These are phyloP conservation scores for Candida xyloterini DNA, from an alignment of 805 yeast species.

Conservation along the genomic window DNA sequence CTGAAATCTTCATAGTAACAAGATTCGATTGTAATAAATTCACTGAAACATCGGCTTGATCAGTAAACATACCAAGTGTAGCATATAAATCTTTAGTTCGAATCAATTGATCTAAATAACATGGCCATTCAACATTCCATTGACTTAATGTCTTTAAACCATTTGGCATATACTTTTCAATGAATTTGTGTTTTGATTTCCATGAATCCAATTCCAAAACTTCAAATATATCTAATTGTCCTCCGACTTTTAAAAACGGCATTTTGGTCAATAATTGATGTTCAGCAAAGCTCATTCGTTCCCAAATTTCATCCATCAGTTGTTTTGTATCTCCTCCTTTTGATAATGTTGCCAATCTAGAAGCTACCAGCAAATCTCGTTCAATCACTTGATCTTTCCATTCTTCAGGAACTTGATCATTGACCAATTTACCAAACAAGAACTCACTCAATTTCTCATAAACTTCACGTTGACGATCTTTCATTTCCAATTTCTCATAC, in stretches of 20 bases:
- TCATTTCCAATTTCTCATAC: conserved; percentile 67
- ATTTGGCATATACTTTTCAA: conserved; percentile 21
- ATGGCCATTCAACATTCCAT: conserved; percentile 54
- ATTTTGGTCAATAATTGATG: conserved; percentile 15
- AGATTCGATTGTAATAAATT: conserved; percentile 29
- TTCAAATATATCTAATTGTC: conserved; percentile 16
- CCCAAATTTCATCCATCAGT: conserved; percentile 25
- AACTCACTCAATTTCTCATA: conserved; percentile 34
- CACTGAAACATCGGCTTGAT: conserved; percentile 19
- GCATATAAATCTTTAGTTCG: conserved; percentile 73
- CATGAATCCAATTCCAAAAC: conserved; percentile 19
- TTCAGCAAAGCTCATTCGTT: conserved; percentile 29
- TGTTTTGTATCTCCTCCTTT: conserved; percentile 7
- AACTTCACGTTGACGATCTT: conserved; percentile 60
- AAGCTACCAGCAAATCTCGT: conserved; percentile 28
- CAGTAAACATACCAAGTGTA: conserved; percentile 60
- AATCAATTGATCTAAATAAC: conserved; percentile 74
- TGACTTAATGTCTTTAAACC: conserved; percentile 21
- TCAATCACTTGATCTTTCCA: conserved; percentile 26
- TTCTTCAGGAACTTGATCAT: conserved; percentile 24
- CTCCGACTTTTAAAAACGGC: conserved; percentile 17
- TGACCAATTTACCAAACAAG: conserved; percentile 27
- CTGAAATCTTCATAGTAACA: conserved; percentile 25
- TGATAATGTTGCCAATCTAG: conserved; percentile 27
- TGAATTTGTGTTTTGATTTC: conserved; percentile 18